These are phyloP conservation scores for Pelargonium fulgidum DNA, from an alignment of 441 rosid genomes.

Conservation along the genomic window DNA sequence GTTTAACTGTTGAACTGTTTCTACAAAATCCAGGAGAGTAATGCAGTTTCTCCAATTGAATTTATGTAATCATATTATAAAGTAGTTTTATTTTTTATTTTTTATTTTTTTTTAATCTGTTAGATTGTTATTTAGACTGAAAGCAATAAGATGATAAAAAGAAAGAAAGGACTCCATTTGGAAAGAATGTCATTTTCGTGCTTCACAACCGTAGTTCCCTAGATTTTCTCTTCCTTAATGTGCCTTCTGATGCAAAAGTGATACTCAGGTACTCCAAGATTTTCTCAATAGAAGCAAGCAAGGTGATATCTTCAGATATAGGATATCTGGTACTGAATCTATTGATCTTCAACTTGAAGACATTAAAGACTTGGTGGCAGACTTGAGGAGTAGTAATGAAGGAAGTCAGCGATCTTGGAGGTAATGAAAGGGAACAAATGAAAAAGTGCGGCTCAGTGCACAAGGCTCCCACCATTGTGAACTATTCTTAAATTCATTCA, in stretches of 20 bases:
- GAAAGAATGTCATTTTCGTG: not conserved
- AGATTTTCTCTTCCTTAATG: not conserved
- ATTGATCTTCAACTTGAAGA: conserved; percentile 69
- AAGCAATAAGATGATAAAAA: not conserved
- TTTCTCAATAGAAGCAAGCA: conserved; percentile 65
- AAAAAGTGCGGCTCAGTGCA: too few relatives aligned
- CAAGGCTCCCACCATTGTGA: too few relatives aligned
- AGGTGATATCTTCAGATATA: conserved; percentile 42
- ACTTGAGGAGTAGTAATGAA: conserved; percentile 51
- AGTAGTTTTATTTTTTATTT: not conserved
- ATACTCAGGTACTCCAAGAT: conserved; percentile 72
- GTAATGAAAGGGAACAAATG: conserved; percentile 29
- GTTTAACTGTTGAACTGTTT: conserved; percentile 1
- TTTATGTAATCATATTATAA: not conserved
- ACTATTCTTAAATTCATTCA: conserved; percentile 4
- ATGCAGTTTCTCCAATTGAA: not conserved
- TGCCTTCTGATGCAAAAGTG: conserved; percentile 18
- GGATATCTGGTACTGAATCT: conserved; percentile 33
- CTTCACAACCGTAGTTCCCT: not conserved
- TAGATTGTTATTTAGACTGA: conserved; percentile 1
- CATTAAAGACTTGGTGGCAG: conserved; percentile 65
- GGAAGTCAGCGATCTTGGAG: conserved; percentile 76
- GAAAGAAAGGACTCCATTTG: not conserved
- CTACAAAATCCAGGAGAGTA: not conserved
- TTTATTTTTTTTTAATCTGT: not conserved